Conservation (phyloP, 305 asterid genomes). For the Fraxinus paxiana region DNA sequence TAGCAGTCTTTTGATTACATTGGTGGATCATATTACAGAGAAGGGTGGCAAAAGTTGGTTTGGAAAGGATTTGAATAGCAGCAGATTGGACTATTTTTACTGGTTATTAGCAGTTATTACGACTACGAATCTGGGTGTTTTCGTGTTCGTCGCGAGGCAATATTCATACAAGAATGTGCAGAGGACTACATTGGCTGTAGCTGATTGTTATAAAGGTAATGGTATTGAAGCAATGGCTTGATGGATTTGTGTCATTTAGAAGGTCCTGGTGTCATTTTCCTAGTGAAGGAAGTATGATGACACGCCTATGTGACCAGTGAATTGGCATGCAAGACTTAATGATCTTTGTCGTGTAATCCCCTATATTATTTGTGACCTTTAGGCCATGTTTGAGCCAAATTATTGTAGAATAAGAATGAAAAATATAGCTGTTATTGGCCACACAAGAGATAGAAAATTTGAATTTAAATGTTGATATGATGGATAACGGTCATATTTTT, state of each 20-base stretch:
- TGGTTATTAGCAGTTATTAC: conserved; percentile 61
- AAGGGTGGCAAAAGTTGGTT: conserved; percentile 68
- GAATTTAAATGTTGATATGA: too few species aligned
- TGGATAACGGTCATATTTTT: too few species aligned
- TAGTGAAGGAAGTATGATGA: neutral
- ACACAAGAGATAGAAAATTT: too few species aligned
- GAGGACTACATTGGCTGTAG: conserved; percentile 43
- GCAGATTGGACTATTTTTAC: conserved; percentile 70
- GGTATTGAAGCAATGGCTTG: conserved; percentile 28
- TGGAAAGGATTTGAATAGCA: conserved; percentile 66
- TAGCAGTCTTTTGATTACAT: conserved; percentile 62
- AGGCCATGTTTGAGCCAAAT: too few species aligned
- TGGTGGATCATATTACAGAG: conserved; percentile 55
- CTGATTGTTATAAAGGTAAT: conserved; percentile 43
- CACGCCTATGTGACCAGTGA: neutral
- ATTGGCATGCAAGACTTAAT: neutral
- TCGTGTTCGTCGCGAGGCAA: conserved; percentile 45
- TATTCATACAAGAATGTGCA: conserved; percentile 73
- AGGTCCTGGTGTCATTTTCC: neutral
- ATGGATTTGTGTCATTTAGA: neutral
- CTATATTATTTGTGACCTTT: neutral
- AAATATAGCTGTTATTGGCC: too few species aligned
- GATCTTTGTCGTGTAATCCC: neutral
- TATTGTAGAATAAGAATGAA: too few species aligned
- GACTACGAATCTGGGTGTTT: conserved; percentile 41